Percentiles rank a stretch among this genome's conserved stretches.
phyloP scores from a whole-genome alignment of 2,329 filamentous ascomycete species.

The Meredithiella fracta region DNA sequence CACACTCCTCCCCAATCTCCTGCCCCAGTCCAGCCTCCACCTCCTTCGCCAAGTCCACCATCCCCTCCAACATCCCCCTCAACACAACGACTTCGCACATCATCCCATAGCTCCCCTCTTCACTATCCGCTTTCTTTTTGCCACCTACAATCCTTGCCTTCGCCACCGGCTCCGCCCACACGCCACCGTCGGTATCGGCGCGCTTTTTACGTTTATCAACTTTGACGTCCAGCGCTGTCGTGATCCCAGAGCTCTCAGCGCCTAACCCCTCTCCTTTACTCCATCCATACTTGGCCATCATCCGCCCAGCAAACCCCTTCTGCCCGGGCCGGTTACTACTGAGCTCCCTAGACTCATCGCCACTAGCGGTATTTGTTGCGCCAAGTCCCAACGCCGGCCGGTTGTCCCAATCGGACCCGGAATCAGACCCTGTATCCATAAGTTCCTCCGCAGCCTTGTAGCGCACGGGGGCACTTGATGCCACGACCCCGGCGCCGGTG shows the following conservation, averaged over 20 bases:
- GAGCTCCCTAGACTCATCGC: constrained; percentile 18
- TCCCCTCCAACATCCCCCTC: constrained; percentile 68
- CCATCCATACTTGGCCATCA: constrained; percentile 93
- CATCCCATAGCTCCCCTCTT: constrained; percentile 40
- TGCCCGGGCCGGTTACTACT: constrained; percentile 60
- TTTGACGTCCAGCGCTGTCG: constrained; percentile 66
- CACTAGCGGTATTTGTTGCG: constrained; percentile 19
- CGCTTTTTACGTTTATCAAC: constrained; percentile 74
- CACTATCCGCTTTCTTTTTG: constrained; percentile 33
- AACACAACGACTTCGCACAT: constrained; percentile 76
- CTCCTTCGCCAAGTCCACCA: constrained; percentile 61
- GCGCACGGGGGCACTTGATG: constrained; percentile 58
- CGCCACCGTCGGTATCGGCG: constrained; percentile 62
- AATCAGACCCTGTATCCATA: constrained; percentile 8
- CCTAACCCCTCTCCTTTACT: constrained; percentile 75
- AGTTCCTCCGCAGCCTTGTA: constrained; percentile 38
- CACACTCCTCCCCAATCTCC: constrained; percentile 90
- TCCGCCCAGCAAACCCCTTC: constrained; percentile 66
- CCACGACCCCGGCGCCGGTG: constrained; percentile 25
- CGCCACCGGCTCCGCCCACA: constrained; percentile 50
- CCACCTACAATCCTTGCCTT: constrained; percentile 72
- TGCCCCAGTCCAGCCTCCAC: constrained; percentile 63
- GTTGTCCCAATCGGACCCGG: constrained; percentile 24
- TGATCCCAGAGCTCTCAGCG: constrained; percentile 64
- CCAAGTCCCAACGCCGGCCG: constrained; percentile 36